Evolutionary conservation across 1,284 basidiomycete species (phyloP).

Genomic region (Xanthoconium separans): DNA sequence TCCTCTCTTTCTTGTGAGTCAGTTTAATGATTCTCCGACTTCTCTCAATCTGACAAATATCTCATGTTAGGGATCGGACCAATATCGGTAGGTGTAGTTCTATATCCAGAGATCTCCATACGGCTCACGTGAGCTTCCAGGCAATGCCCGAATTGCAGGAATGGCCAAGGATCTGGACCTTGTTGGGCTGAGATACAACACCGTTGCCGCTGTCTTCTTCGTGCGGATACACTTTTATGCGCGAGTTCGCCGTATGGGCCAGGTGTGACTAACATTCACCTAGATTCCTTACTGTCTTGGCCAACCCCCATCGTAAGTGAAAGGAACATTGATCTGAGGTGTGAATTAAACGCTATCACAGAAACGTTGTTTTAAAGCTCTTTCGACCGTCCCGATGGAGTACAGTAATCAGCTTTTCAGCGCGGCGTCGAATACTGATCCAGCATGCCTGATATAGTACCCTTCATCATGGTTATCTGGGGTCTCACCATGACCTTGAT

Average conservation of each 20-base stretch:
- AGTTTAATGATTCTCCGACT: no score
- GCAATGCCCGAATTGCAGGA: conserved; percentile 37
- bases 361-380: conserved; percentile 44
- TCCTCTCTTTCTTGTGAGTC: conserved; percentile 52
- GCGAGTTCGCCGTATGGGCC: no score
- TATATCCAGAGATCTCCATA: background rate
- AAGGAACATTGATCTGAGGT: background rate
- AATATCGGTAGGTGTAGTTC: conserved; percentile 29
- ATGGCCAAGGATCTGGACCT: conserved; percentile 41
- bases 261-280: background rate
- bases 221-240: no score
- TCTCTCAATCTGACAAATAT: background rate
- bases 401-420: conserved; percentile 13
- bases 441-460: conserved; percentile 30
- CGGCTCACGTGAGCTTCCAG: conserved; percentile 9
- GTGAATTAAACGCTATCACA: conserved; percentile 10
- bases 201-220: no score
- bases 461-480: conserved; percentile 47
- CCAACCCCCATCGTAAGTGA: conserved; percentile 45
- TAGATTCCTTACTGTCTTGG: conserved; percentile 44
- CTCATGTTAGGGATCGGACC: conserved; percentile 29
- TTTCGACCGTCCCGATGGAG: conserved; percentile 46
- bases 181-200: conserved; percentile 41
- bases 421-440: background rate
- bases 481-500: conserved; percentile 40